Percentiles rank a stretch among this genome's conserved stretches.
phyloP scores from a whole-genome alignment of 495 filamentous ascomycete species.

The Diplogelasinospora grovesii region DNA sequence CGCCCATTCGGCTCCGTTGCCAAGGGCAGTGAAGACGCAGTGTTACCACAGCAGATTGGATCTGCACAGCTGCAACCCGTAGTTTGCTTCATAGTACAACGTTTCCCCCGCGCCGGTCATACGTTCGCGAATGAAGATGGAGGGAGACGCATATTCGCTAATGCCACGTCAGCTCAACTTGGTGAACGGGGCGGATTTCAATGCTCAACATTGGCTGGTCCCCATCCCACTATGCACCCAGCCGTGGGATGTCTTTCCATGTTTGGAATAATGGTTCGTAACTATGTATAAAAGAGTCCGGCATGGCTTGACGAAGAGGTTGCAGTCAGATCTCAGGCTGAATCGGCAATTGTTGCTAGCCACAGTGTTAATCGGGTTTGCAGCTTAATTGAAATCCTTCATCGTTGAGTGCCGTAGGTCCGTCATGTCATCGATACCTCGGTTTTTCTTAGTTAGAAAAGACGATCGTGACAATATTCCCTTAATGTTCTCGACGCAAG shows the following conservation, averaged over 20 bases:
- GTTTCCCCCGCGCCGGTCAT: neutral
- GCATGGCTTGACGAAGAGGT: constrained; percentile 3
- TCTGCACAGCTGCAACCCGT: too few relatives aligned
- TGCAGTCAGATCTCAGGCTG: neutral
- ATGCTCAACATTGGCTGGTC: constrained; percentile 3
- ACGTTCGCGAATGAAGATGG: neutral
- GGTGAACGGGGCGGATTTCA: neutral
- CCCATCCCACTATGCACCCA: neutral
- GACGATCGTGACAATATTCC: too few relatives aligned
- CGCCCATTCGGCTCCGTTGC: too few relatives aligned
- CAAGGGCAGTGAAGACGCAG: too few relatives aligned
- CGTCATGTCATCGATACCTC: too few relatives aligned
- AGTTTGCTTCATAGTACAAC: too few relatives aligned
- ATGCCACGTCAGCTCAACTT: constrained; percentile 5
- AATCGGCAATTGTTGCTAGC: constrained; percentile 1
- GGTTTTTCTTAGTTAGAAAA: too few relatives aligned
- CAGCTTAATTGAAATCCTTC: too few relatives aligned
- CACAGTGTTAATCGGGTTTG: too few relatives aligned
- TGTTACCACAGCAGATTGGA: too few relatives aligned
- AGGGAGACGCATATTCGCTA: neutral
- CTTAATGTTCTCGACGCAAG: too few relatives aligned
- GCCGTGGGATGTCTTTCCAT: neutral
- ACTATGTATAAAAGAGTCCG: neutral
- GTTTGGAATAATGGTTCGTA: neutral
- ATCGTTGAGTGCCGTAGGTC: too few relatives aligned